Percentiles rank a stretch among this genome's conserved stretches.
phyloP scores from a whole-genome alignment of 1,139 yeast species.

The Wickerhamiella pararugosa region DNA sequence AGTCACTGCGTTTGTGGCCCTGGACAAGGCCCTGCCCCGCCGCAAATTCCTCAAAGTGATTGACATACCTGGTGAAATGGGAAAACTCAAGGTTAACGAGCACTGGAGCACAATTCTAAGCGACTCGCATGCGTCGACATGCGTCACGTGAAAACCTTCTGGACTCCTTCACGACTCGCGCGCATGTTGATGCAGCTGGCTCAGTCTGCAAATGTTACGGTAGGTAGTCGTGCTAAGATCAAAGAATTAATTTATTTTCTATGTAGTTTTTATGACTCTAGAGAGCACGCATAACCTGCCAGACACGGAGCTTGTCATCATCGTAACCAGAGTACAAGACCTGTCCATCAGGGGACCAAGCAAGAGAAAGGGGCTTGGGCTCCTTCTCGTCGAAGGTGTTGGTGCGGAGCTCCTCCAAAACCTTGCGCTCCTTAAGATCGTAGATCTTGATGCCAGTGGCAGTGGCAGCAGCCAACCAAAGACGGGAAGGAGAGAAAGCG shows the following conservation, averaged over 20 bases:
- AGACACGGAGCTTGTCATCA: conserved; percentile 97
- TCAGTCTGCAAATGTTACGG: too few species aligned
- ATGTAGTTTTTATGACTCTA: conserved; percentile 16
- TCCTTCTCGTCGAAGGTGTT: conserved; percentile 91
- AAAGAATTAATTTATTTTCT: too few species aligned
- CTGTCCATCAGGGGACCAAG: conserved; percentile 99
- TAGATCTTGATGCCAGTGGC: conserved; percentile 95
- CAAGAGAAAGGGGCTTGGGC: conserved; percentile 96
- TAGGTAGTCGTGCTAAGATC: too few species aligned
- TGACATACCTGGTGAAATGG: conserved; percentile 18
- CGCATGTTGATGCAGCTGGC: too few species aligned
- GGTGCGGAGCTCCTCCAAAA: conserved; percentile 96
- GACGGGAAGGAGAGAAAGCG: conserved; percentile 99
- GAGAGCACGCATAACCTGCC: conserved; percentile 97
- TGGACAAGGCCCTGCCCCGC: conserved; percentile 67
- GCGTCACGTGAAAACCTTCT: too few species aligned
- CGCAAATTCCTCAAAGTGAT: conserved; percentile 38
- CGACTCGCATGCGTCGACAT: not conserved
- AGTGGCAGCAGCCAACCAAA: conserved; percentile 99
- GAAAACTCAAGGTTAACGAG: not conserved
- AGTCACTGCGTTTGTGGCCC: conserved; percentile 51
- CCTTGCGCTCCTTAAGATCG: conserved; percentile 91
- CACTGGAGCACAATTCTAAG: not conserved
- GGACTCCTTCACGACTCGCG: too few species aligned
- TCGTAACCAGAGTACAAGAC: conserved; percentile 99